Conservation (phyloP, 306 rosid genomes). For the Prunus armeniaca region DNA sequence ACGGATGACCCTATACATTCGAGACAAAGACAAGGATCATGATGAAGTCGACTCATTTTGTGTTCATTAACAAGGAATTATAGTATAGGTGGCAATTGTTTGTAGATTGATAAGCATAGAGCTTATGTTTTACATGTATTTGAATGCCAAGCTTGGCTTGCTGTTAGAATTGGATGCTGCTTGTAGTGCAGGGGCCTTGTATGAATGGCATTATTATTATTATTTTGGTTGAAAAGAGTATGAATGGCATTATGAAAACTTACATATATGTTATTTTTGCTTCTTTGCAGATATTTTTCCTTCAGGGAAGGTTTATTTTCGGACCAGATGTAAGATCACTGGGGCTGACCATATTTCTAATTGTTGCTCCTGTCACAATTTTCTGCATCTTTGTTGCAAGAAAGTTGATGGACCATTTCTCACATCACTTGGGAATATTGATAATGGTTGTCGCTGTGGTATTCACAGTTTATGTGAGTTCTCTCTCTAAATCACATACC, state of each 20-base stretch:
- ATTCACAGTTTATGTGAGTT: conserved; percentile 76
- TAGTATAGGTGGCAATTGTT: not conserved
- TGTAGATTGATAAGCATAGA: not conserved
- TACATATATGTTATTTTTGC: conserved; percentile 3
- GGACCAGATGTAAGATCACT: conserved; percentile 99
- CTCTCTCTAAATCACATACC: conserved; percentile 10
- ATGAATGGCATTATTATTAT: not conserved
- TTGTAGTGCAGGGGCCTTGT: not conserved
- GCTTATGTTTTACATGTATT: not conserved
- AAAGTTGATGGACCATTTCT: conserved; percentile 71
- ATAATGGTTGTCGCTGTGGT: conserved; percentile 61
- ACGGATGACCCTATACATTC: not conserved
- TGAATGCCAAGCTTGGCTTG: not conserved
- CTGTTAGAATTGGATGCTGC: not conserved
- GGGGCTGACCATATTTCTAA: conserved; percentile 75
- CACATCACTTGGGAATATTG: conserved; percentile 65
- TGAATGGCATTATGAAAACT: not conserved
- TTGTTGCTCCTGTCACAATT: conserved; percentile 75
- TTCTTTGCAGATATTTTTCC: conserved; percentile 79
- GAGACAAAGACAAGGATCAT: not conserved
- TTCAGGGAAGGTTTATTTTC: conserved; percentile 88
- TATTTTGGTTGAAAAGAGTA: too few species aligned
- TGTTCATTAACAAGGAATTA: not conserved
- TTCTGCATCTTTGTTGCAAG: conserved; percentile 91
- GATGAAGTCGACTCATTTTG: not conserved